Conservation (phyloP, 257 asterid species). For the Solanum megistacrolobum region DNA sequence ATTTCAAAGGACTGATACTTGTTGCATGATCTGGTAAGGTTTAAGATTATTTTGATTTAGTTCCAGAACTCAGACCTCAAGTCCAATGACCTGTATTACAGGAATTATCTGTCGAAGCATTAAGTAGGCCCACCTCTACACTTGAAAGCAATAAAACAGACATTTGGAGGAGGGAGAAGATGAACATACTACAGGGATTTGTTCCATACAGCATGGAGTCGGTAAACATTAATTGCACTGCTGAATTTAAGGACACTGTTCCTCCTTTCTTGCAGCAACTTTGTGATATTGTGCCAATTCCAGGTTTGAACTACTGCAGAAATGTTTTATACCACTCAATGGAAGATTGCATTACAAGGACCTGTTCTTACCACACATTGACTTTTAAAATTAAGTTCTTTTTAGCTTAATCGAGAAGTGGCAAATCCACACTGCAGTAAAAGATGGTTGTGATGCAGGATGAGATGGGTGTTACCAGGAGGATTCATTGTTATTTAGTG, state of each 20-base stretch:
- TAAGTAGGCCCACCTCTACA: not conserved
- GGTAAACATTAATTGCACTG: not conserved
- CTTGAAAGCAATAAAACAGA: not conserved
- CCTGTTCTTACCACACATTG: not conserved
- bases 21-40: not conserved
- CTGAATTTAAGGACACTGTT: not conserved
- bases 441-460: not conserved
- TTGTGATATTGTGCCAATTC: not conserved
- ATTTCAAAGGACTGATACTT: not conserved
- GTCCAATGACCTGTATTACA: not conserved
- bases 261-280: not conserved
- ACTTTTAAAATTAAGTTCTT: not conserved
- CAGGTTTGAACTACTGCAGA: not conserved
- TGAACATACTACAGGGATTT: not conserved
- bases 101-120: not conserved
- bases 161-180: not conserved
- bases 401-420: not conserved
- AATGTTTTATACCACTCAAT: not conserved
- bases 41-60: not conserved
- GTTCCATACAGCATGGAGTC: not conserved
- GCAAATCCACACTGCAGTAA: not conserved
- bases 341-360: not conserved
- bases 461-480: not conserved
- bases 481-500: not conserved
- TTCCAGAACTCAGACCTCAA: not conserved